Evolutionary conservation across 2,329 filamentous ascomycete genomes (phyloP).

Genomic region (Exophiala aquamarina): DNA sequence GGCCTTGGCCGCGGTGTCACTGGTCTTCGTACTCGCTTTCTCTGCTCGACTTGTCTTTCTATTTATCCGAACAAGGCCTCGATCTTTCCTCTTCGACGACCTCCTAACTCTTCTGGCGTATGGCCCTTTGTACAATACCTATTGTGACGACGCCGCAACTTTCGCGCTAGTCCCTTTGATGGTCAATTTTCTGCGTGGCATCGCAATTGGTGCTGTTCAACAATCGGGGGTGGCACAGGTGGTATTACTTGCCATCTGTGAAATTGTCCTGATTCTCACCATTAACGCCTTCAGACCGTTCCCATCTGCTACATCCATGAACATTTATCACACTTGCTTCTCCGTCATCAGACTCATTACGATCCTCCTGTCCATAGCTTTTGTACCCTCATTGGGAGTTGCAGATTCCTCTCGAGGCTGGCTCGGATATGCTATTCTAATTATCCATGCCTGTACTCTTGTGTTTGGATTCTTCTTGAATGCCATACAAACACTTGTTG

Average conservation of each 20-base stretch:
- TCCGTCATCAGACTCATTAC: constrained; percentile 73
- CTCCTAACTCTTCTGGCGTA: constrained; percentile 85
- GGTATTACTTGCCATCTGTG: constrained; percentile 87
- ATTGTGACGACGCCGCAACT: constrained; percentile 85
- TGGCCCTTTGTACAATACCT: constrained; percentile 95
- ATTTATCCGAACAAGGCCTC: constrained; percentile 76
- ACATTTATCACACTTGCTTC: constrained; percentile 88
- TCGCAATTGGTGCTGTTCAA: constrained; percentile 90
- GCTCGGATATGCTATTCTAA: constrained; percentile 89
- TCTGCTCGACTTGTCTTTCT: constrained; percentile 76
- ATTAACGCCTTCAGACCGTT: constrained; percentile 89
- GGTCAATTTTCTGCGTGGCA: constrained; percentile 79
- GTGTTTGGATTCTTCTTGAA: constrained; percentile 93
- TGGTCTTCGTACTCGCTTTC: constrained; percentile 71
- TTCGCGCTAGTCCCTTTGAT: constrained; percentile 87
- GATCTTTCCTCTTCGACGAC: constrained; percentile 89
- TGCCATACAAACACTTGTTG: constrained; percentile 83
- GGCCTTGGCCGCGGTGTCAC: constrained; percentile 70
- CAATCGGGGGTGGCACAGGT: constrained; percentile 91
- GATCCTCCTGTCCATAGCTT: constrained; percentile 75
- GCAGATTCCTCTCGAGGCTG: constrained; percentile 80
- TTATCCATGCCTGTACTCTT: constrained; percentile 81
- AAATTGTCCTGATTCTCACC: constrained; percentile 85
- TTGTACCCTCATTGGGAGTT: constrained; percentile 79
- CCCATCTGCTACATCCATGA: constrained; percentile 91